Evolutionary conservation across 1,139 yeast species (phyloP).

Genomic region (Geotrichum histeridarum): DNA sequence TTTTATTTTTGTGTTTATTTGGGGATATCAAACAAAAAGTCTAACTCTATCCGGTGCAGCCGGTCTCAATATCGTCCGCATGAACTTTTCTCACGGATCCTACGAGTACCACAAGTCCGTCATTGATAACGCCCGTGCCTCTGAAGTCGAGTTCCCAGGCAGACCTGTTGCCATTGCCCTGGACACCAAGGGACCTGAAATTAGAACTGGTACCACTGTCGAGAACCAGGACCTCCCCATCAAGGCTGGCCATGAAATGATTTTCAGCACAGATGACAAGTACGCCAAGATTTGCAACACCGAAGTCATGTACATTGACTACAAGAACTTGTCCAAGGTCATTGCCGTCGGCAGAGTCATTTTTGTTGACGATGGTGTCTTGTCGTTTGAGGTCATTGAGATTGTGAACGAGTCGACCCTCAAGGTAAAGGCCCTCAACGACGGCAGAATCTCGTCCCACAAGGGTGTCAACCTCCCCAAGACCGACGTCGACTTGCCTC

Average conservation of each 20-base stretch:
- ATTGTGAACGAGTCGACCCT: conserved; percentile 72
- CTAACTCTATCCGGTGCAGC: conserved; percentile 40
- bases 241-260: conserved; percentile 81
- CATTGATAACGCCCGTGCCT: conserved; percentile 90
- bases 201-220: conserved; percentile 93
- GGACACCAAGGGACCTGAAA: conserved; percentile 99
- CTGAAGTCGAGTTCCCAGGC: conserved; percentile 85
- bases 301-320: conserved; percentile 82
- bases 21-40: not conserved
- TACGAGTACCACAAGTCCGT: conserved; percentile 96
- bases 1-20: not conserved
- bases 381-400: conserved; percentile 87
- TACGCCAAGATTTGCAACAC: conserved; percentile 70
- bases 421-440: conserved; percentile 83
- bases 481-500: conserved; percentile 98
- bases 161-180: conserved; percentile 97
- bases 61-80: conserved; percentile 94
- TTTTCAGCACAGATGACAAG: conserved; percentile 82
- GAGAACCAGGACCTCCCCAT: conserved; percentile 78
- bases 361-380: conserved; percentile 95
- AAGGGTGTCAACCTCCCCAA: conserved; percentile 99
- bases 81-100: conserved; percentile 98
- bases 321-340: conserved; percentile 93
- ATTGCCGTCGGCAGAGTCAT: conserved; percentile 81
- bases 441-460: conserved; percentile 93